Percentiles rank a stretch among this genome's conserved stretches.
These are phyloP conservation scores for Hirschioporus abietinus DNA, from an alignment of 768 basidiomycete species.

Conservation along the genomic window DNA sequence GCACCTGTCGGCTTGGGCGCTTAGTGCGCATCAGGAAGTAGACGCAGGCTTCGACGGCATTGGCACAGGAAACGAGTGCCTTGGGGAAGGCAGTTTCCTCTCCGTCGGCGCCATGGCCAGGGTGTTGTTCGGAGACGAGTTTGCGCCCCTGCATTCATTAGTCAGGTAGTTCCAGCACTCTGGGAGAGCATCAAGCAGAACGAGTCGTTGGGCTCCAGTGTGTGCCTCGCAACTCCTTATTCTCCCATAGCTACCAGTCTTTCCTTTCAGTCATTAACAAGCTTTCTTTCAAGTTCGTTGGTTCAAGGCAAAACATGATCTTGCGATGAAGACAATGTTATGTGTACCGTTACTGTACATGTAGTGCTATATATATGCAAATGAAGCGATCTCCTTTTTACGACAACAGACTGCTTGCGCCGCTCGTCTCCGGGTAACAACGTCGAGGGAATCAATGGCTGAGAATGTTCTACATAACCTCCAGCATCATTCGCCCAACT, in stretches of 20 bases:
- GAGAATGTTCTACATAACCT: too few relatives aligned
- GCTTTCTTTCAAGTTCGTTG: too few relatives aligned
- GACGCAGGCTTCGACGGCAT: constrained; percentile 82
- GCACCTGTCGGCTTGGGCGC: constrained; percentile 88
- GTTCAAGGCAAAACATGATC: too few relatives aligned
- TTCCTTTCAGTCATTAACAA: constrained; percentile 44
- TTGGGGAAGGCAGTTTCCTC: constrained; percentile 93
- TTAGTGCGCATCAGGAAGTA: constrained; percentile 88
- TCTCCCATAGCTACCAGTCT: constrained; percentile 1
- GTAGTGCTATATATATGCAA: too few relatives aligned
- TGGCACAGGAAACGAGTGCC: constrained; percentile 76
- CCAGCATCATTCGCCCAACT: too few relatives aligned
- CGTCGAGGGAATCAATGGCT: too few relatives aligned
- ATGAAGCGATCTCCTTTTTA: too few relatives aligned
- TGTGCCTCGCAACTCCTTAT: too few relatives aligned
- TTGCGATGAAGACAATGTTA: too few relatives aligned
- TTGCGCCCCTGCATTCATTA: constrained; percentile 79
- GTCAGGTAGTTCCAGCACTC: constrained; percentile 80
- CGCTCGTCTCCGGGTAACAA: too few relatives aligned
- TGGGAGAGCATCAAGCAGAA: constrained; percentile 79
- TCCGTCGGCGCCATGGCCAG: constrained; percentile 98
- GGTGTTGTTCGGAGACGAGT: constrained; percentile 98
- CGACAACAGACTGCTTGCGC: too few relatives aligned
- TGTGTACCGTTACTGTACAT: too few relatives aligned
- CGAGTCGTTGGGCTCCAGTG: constrained; percentile 44